phyloP scores from a whole-genome alignment of 2,329 filamentous ascomycete species.

The Ophiocordyceps camponoti-saundersi region DNA sequence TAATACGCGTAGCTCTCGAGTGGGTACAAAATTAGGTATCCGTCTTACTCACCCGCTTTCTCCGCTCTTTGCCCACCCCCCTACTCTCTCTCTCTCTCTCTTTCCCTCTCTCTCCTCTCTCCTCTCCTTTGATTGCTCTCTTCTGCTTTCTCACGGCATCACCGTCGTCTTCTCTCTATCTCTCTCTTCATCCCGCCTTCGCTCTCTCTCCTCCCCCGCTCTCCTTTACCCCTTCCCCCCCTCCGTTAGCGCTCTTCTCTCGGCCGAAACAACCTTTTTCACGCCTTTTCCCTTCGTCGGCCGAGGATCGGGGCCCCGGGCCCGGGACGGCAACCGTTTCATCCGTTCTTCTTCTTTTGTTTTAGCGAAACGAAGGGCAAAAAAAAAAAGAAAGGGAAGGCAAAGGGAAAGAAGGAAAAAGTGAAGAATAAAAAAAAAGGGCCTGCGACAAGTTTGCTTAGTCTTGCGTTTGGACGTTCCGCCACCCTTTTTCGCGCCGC shows the following conservation, averaged over 20 bases:
- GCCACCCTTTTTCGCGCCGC: background rate
- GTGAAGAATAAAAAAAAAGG: background rate
- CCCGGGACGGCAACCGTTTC: background rate
- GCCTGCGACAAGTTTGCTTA: background rate
- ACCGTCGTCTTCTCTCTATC: too few relatives aligned
- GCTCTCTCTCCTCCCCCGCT: background rate
- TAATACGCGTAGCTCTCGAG: too few relatives aligned
- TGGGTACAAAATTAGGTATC: background rate
- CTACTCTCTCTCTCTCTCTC: background rate
- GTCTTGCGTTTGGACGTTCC: background rate
- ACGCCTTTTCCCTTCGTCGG: background rate
- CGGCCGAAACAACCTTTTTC: too few relatives aligned
- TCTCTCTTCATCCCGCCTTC: background rate
- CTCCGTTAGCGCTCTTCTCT: background rate
- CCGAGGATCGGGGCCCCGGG: background rate
- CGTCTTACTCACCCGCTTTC: background rate
- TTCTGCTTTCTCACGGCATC: background rate
- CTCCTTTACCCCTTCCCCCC: background rate
- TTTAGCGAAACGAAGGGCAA: background rate
- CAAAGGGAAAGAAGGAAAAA: too few relatives aligned
- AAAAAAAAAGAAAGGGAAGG: too few relatives aligned
- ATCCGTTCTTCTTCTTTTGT: background rate
- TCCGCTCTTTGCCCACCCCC: background rate
- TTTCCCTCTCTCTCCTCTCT: background rate
- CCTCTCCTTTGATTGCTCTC: background rate